Base-by-base conservation (phyloP, 345 rosid species). In the Abelmoschus esculentus region DNA sequence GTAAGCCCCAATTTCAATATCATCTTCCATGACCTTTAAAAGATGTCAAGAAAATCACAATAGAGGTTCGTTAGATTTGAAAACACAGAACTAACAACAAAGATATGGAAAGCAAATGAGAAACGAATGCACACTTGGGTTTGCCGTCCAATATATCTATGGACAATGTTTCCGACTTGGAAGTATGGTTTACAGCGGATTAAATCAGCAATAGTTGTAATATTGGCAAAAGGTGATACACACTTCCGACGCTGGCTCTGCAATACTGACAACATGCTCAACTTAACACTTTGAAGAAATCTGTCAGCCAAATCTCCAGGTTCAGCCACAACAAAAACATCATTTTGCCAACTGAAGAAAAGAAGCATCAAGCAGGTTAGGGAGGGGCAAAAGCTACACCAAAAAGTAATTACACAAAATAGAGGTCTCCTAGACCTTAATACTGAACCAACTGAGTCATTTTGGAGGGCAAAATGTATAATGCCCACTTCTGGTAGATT, bases 241-340 rank as follows among this genome's bases (percentile, higher is more conserved):
- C 72, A 80, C 77, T 83, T 91, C 68, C 76, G 81, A 70, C 78
- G 85, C 67, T 74, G 80, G 69, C 81, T 82, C 70, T 71, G 85
- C 76, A 79, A 78, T 75, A 84, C 76, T 12, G 98, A 84, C 70
- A 88, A 75, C 76, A 88, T 81, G 81, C 93, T 91, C 81, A 82
- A 54, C 83, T 95, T 95, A 40, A 91, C 92, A 59, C 84, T 86
- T 69, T 80, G 98, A 22, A 95, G 86, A 78, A 95, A 95, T 81
- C 83, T 91, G 70, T 88, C 91, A 0, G 98, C 96, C 42, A 85
- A 90, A 69, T 87, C 99, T 73, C 99, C 99, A 70, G 99, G 99
- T 80, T 95, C 99, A 69, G 97, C 96, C 59, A 95, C 97, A 73
- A 91, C 99, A 81, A 91, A 90, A 15, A 95, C 99, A 74, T 91